Conservation (phyloP, 192 early-diverging fungal species). For the Podila epigama region DNA sequence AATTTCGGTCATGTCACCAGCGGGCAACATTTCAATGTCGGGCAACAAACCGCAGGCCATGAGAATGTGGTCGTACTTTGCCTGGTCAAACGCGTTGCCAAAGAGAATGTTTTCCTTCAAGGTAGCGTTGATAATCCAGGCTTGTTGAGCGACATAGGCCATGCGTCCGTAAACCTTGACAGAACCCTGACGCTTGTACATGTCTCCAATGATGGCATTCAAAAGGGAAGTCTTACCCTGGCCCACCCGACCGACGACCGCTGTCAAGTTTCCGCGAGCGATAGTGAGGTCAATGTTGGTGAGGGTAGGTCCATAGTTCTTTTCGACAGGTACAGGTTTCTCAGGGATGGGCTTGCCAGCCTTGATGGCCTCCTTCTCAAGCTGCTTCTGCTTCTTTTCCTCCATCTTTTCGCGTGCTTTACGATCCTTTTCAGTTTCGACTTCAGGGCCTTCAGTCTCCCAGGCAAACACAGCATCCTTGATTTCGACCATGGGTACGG, state of each 20-base stretch:
- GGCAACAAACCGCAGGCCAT: conserved; percentile 78
- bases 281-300: conserved; percentile 40
- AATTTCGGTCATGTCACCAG: conserved; percentile 90
- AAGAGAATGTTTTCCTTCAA: conserved; percentile 91
- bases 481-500: not conserved
- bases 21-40: conserved; percentile 84
- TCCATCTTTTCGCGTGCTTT: not conserved
- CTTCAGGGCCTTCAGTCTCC: not conserved
- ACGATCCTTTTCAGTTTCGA: not conserved
- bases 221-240: conserved; percentile 59
- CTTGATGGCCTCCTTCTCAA: not conserved
- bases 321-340: not conserved
- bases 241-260: conserved; percentile 84
- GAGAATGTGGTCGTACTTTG: conserved; percentile 74
- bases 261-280: conserved; percentile 62
- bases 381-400: not conserved
- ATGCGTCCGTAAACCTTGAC: conserved; percentile 66
- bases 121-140: conserved; percentile 96
- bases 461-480: conserved; percentile 16
- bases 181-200: conserved; percentile 68
- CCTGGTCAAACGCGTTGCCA: conserved; percentile 73
- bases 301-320: conserved; percentile 5
- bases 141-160: conserved; percentile 67
- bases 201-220: conserved; percentile 81
- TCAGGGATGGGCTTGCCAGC: conserved; percentile 1